Base-by-base conservation (phyloP, 768 basidiomycete genomes). In the Dacryopinax spathularia region DNA sequence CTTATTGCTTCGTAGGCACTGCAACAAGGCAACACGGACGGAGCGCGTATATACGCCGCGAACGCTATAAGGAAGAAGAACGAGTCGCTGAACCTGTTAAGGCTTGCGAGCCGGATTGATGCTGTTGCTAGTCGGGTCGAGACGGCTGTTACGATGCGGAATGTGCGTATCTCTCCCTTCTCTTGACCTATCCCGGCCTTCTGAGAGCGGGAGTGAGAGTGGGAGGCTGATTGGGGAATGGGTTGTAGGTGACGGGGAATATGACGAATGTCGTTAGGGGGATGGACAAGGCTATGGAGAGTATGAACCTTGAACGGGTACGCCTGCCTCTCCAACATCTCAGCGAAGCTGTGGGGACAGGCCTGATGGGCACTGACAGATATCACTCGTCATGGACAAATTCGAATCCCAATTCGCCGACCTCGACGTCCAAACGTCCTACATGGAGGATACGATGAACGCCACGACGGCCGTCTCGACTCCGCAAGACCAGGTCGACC, bases 211-310 rank as follows among this genome's bases (percentile, higher is more conserved):
- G 1, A 20, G 18, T 9, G 7, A n/a, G n/a, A n/a, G n/a, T 34
- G 39, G 31, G 36, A 20, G 22, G 18, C 34, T 64, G 22, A 62
- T 20, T 35, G 4, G 22, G 31, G 6, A 48, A 27, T 33, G n/a
- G n/a, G n/a, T n/a, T n/a, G 84, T 63, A 91, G 75, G 89, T 99
- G 37, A 95, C 96, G 33, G 92, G 92, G 2, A 93, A 87, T 73
- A 96, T 99, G 95, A 86, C 91, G 16, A 87, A 86, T 34, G 96
- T 98, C 1, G 96, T 99, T 44, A 86, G 85, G 70, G 94, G 93
- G 34, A 98, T 99, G 96, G 96, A 99, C 73, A 90, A 88, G 72
- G 96, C 96, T 2, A 98, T 99, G 96, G 89, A 96, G 69, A 88
- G 81, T 75, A 99, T 99, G 96, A 98, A 99, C 78, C 82, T 98